Evolutionary conservation across 495 filamentous ascomycete genomes (phyloP), one percentile per base, ranked within the genome.

Genomic region (Podospora pseudocomata): DNA sequence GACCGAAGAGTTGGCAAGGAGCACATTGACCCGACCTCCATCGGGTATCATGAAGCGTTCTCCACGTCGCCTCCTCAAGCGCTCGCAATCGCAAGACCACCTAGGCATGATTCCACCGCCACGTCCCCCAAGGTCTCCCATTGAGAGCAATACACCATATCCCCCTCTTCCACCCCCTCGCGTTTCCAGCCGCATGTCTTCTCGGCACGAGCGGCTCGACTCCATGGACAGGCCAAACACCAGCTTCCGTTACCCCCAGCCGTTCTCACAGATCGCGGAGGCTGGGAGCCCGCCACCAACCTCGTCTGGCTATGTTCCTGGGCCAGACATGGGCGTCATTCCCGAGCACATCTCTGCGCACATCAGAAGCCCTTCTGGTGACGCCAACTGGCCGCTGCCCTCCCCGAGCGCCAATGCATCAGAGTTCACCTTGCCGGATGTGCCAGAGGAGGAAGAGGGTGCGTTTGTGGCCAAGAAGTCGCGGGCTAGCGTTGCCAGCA

Each of bases 371-470:
- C 80, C 85, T 0, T 76, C 61, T 39, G 83, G 86, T 26, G 84
- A 87, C 57, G 74, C 81, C 28, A 77, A 82, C 60, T 82, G 81
- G 73, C 75, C 81, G 30, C 73, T 86, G 63, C 75, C 84, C 27
- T 76, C 79, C 65, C 80, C 83, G 39, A 73, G 84, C 71, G 67
- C 73, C 73, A n/a, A 74, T 67, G 59, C 71, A 13, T 79, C 78
- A 55, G 80, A 80, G 39, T 77, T 80, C 26, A 79, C 86, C 27
- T 74, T 93, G 32, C 82, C 88, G 53, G 84, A 92, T 67, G 90
- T 95, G 13, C 88, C 89, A 3, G 91, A 96, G 75, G 92, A 94
- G 72, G 86, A 88, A 56, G 91, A 93, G 57, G 76, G 72, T 18
- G 66, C 73, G 11, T 44, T 68, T n/a, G 54, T 67, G 13, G 53